phyloP scores from a whole-genome alignment of 208 protist species.

The Strigomonas culicis region DNA sequence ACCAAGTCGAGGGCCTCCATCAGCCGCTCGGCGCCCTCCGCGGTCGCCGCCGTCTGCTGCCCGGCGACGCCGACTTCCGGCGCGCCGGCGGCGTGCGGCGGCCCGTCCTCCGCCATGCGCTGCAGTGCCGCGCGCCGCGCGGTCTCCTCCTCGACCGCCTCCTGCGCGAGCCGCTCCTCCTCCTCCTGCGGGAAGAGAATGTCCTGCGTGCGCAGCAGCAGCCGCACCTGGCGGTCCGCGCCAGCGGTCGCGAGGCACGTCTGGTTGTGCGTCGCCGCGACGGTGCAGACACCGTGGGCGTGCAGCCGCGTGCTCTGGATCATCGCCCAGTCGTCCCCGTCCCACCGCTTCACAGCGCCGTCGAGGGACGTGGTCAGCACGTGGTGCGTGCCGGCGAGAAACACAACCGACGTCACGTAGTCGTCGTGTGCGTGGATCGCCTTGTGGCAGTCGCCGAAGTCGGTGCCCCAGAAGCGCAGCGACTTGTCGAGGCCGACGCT shows the following conservation, averaged over 20 bases:
- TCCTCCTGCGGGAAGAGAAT: constrained; percentile 90
- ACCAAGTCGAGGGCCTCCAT: constrained; percentile 89
- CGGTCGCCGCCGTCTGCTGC: constrained; percentile 57
- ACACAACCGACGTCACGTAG: constrained; percentile 93
- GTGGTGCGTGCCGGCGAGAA: constrained; percentile 98
- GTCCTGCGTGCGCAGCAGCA: constrained; percentile 81
- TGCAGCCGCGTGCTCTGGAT: constrained; percentile 84
- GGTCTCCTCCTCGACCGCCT: constrained; percentile 86
- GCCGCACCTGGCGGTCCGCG: constrained; percentile 73
- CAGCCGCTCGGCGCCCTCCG: constrained; percentile 72
- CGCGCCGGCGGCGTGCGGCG: constrained; percentile 8
- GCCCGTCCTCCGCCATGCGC: constrained; percentile 23
- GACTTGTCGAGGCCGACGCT: constrained; percentile 99
- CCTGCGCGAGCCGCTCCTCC: constrained; percentile 78
- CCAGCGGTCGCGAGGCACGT: constrained; percentile 79
- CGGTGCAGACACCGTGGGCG: constrained; percentile 72
- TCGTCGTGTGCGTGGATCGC: constrained; percentile 98
- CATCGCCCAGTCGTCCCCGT: constrained; percentile 95
- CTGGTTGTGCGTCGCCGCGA: constrained; percentile 64
- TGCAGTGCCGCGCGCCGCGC: constrained; percentile 61
- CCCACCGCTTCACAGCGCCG: constrained; percentile 97
- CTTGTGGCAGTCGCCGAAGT: constrained; percentile 97
- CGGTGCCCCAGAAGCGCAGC: constrained; percentile 98
- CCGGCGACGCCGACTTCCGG: constrained; percentile 67
- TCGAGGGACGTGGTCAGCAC: constrained; percentile 95